Percentiles rank a stretch among this genome's conserved stretches.
Conservation (phyloP, 1,284 basidiomycete species). For the Leccinum olivaceoglutinosum region DNA sequence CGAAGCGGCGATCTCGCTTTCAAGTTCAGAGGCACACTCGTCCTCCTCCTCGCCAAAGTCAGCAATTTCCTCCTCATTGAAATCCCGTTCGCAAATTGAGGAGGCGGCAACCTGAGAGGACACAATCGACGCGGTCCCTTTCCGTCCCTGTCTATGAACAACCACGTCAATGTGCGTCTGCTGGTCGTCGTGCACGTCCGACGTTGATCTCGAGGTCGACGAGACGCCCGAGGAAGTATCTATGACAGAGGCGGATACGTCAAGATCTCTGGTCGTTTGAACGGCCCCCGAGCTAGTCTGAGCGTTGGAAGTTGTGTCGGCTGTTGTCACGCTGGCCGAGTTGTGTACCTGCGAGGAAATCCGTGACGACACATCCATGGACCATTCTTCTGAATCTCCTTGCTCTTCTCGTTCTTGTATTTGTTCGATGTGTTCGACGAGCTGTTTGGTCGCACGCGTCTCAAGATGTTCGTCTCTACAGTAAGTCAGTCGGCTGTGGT, state of each 20-base stretch:
- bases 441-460: background rate
- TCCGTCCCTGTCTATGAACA: background rate
- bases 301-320: background rate
- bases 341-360: background rate
- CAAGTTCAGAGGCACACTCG: background rate
- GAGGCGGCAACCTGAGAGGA: background rate
- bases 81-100: too few species aligned
- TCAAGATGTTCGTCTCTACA: slow-evolving; percentile 2
- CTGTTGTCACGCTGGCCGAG: background rate
- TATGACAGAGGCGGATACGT: background rate
- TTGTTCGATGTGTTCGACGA: background rate
- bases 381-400: background rate
- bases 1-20: background rate
- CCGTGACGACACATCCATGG: background rate
- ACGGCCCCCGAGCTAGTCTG: background rate
- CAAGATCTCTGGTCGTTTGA: background rate
- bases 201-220: background rate
- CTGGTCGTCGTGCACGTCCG: background rate
- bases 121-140: background rate
- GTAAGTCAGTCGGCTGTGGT: background rate
- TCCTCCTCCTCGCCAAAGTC: background rate
- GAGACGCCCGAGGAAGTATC: background rate
- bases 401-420: background rate
- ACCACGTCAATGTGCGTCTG: background rate
- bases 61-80: too few species aligned